Conservation (phyloP, 192 early-diverging fungal genomes). For the Obelidium mucronatum region DNA sequence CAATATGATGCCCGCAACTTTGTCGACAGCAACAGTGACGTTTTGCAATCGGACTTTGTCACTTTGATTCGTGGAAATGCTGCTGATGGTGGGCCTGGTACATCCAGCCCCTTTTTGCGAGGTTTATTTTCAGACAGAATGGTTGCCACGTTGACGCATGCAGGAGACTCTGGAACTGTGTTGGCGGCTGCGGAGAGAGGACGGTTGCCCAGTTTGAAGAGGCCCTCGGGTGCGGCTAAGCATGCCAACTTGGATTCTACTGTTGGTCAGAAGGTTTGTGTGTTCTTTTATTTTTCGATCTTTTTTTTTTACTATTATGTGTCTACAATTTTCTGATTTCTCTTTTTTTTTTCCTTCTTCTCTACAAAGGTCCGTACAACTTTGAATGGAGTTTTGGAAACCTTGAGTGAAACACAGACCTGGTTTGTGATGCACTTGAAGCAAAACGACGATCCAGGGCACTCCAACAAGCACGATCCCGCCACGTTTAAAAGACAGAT, state of each 20-base stretch:
- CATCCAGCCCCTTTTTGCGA: slow-evolving; percentile 53
- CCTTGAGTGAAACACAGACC: slow-evolving; percentile 75
- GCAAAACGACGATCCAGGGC: slow-evolving; percentile 48
- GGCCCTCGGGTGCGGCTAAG: slow-evolving; percentile 26
- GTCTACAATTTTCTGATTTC: neutral
- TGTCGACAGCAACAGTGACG: slow-evolving; percentile 72
- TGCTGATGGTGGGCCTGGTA: slow-evolving; percentile 55
- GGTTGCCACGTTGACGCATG: slow-evolving; percentile 52
- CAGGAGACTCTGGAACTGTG: slow-evolving; percentile 43
- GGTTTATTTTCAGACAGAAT: slow-evolving; percentile 53
- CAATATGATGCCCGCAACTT: slow-evolving; percentile 83
- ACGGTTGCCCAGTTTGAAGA: slow-evolving; percentile 50
- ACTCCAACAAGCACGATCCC: slow-evolving; percentile 70
- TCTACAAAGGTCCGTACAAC: slow-evolving; percentile 52
- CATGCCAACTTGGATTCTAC: slow-evolving; percentile 43
- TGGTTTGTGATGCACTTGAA: slow-evolving; percentile 88
- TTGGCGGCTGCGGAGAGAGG: slow-evolving; percentile 44
- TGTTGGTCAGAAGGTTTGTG: slow-evolving; percentile 49
- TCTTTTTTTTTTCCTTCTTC: neutral
- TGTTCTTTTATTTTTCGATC: neutral
- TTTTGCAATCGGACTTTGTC: slow-evolving; percentile 82
- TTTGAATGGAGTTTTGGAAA: slow-evolving; percentile 76
- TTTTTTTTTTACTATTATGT: neutral
- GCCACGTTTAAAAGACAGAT: slow-evolving; percentile 77
- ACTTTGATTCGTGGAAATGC: slow-evolving; percentile 73